Evolutionary conservation across 1,139 yeast species (phyloP), one percentile per base, ranked within the genome.

Genomic region (Scheffersomyces titani): DNA sequence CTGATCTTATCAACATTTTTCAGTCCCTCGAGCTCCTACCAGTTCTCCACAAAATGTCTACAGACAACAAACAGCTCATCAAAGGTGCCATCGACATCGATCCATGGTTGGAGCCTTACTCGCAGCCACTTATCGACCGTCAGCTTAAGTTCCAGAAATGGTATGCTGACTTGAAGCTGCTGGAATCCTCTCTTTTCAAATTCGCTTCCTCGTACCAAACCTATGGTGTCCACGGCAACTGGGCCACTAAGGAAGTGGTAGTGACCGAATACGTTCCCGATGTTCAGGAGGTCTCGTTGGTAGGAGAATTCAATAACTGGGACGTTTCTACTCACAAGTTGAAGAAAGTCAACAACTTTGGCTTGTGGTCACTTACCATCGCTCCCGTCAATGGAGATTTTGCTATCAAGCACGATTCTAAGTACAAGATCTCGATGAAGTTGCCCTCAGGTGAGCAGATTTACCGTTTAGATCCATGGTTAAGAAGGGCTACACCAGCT

Each of bases 261-360:
- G 88, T 90, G 65, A 79, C 83, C 44, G 97, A 93, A 72, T 93
- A 97, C 86, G 92, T 96, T 2, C 99, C 98, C 6, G 88, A 91
- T 67, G 98, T 97, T 2, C 68, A 68, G 6, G 77, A 72, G 52
- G 98, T 96, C 1, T 82, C 86, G 52, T 71, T 94, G 45, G 88
- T 91, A 56, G 99, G 99, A 11, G 98, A 93, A 56, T 94, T 94
- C 79, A 94, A 93, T 71, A 68, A 80, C 60, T 94, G 99, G 99
- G 77, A 88, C 63, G 76, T 82, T 36, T 74, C 74, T 6, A 65
- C 83, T n/a, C 86, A 89, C 66, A 78, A 78, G 54, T 78, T 93
- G 83, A 62, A 59, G 7, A 79, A 76, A 61, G 86, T 82, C 58
- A 75, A 78, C 58, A 81, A 83, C 47, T 92, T 73, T 67, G 97